Percentiles rank a stretch among this genome's conserved stretches.
Evolutionary conservation across 805 yeast species (phyloP).

Genomic region (Kodamaea sagamina): DNA sequence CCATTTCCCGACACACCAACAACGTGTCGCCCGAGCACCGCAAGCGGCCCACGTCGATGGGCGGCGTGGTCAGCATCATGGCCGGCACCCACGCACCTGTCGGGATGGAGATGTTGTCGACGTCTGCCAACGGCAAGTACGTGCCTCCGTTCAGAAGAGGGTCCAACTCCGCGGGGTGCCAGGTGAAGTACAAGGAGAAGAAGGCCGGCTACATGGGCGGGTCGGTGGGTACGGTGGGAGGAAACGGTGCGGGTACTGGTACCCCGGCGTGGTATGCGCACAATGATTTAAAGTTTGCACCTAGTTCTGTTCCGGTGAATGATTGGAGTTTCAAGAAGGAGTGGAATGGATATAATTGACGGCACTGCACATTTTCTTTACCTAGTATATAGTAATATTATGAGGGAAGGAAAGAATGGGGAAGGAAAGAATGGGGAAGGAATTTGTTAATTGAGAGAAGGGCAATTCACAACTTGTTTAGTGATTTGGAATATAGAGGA

Average conservation of each 20-base stretch:
- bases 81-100: slow-evolving; percentile 4
- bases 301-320: slow-evolving; percentile 27
- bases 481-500: too few species aligned
- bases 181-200: slow-evolving; percentile 8
- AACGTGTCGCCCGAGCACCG: slow-evolving; percentile 10
- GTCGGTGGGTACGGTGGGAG: slow-evolving; percentile 8
- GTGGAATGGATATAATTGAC: slow-evolving; percentile 30
- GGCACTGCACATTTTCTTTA: too few species aligned
- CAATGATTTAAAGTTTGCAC: slow-evolving; percentile 16
- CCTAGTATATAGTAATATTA: slow-evolving; percentile 5
- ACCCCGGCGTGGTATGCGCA: slow-evolving; percentile 9
- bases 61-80: slow-evolving; percentile 4
- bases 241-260: slow-evolving; percentile 12
- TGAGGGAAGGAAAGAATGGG: background rate
- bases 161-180: slow-evolving; percentile 29
- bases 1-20: slow-evolving; percentile 15
- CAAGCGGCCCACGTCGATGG: slow-evolving; percentile 11
- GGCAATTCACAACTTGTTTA: too few species aligned
- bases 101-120: slow-evolving; percentile 13
- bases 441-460: too few species aligned
- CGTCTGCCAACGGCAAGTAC: slow-evolving; percentile 50
- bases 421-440: too few species aligned
- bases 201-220: slow-evolving; percentile 2
- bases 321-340: slow-evolving; percentile 31
- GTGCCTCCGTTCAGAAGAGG: slow-evolving; percentile 73